These are phyloP conservation scores for Albugo candida DNA, from an alignment of 352 stramenopile genomes.

Conservation along the genomic window DNA sequence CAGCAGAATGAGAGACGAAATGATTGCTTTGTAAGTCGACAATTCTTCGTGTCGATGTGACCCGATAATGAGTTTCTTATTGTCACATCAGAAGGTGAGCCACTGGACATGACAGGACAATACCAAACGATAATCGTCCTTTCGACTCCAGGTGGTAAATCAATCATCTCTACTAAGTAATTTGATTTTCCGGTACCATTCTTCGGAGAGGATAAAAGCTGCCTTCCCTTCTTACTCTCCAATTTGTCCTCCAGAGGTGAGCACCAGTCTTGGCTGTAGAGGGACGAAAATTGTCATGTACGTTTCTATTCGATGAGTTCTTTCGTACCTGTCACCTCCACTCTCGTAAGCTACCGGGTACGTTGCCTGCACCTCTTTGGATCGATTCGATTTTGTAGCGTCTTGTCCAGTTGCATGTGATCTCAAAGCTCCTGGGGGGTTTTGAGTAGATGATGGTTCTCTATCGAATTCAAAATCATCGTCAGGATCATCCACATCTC, in stretches of 20 bases:
- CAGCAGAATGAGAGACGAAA: constrained; percentile 78
- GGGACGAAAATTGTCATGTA: no score
- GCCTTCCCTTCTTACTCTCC: no score
- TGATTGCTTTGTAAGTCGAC: constrained; percentile 65
- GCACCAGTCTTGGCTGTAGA: no score
- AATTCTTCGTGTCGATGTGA: constrained; percentile 54
- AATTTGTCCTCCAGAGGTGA: no score
- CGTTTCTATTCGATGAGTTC: background rate
- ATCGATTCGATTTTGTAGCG: no score
- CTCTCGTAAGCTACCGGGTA: constrained; percentile 6
- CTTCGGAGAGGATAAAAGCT: no score
- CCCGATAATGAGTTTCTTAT: constrained; percentile 22
- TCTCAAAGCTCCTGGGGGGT: background rate
- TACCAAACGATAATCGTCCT: constrained; percentile 83
- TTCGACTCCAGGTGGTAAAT: constrained; percentile 67
- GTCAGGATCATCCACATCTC: constrained; percentile 59
- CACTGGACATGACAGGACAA: constrained; percentile 17
- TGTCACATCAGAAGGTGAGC: constrained; percentile 18
- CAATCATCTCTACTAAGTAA: constrained; percentile 74
- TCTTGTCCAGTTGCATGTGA: no score
- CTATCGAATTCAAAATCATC: constrained; percentile 82
- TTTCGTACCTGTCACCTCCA: background rate
- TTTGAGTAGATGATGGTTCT: constrained; percentile 15
- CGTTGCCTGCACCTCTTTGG: no score
- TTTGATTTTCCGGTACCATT: constrained; percentile 15